Base-by-base conservation (phyloP, 2,329 filamentous ascomycete genomes). In the Fusarium ramigenum region DNA sequence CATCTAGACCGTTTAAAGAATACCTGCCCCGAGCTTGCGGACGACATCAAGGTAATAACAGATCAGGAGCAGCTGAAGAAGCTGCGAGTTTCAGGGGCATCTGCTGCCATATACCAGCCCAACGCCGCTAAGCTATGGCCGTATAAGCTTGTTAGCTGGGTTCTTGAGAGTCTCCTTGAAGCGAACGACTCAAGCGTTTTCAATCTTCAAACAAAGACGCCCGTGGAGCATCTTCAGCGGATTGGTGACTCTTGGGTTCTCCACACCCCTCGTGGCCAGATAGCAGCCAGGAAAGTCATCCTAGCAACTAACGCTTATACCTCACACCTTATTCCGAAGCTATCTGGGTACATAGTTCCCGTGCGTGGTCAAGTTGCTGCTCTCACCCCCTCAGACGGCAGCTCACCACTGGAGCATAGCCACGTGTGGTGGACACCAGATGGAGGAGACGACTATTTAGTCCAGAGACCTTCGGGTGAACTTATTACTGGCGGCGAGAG, bases 221-320 rank as follows among this genome's bases (percentile, higher is more conserved):
- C 92, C 0, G 93, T 90, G 3, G 86, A 84, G 11, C 79, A 80
- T 16, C 78, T 91, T 36, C 84, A 87, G 66, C 81, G 74, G 10
- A 59, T 71, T 34, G 77, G 66, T 3, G 71, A 64, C 15, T 78
- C 78, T 7, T 95, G 93, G 90, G 85, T 86, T 1, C 83, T 94
- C 1, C 84, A 90, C 52, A 97, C 94, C 1, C 81, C 86, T 0
- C 89, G 94, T 28, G 95, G 94, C n/a, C 84, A 82, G 46, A 87
- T 97, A 62, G 79, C 80, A 0, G 86, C 94, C 2, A 83, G 84
- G 18, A 86, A 88, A 39, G 89, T 97, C 25, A 86, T 97, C 23
- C 87, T 97, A 21, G 92, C 93, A 9, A 96, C 93, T 2, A 97
- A 97, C 78, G 95, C 86, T 7, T 97, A 97, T 81, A 95, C 94